A percentile compares a stretch with the other conserved stretches of the same genome.
phyloP scores from a whole-genome alignment of 768 basidiomycete species.

The Amanita rimosa region DNA sequence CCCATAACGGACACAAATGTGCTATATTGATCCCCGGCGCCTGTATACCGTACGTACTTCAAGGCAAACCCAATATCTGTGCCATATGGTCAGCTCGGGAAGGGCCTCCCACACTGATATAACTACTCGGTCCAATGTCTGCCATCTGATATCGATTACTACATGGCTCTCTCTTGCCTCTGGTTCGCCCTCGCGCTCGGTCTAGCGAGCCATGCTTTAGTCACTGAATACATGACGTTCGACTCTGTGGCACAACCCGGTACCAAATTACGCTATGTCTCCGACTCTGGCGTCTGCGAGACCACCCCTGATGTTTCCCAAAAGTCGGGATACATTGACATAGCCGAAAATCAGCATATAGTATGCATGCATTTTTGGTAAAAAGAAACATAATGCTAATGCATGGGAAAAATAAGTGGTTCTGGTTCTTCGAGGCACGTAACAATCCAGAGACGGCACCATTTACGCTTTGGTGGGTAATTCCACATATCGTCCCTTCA shows the following conservation, averaged over 20 bases:
- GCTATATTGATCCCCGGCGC: no score
- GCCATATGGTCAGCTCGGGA: not conserved
- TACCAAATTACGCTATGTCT: conserved; percentile 34
- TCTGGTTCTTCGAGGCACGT: conserved; percentile 66
- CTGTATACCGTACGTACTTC: no score
- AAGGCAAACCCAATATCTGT: no score
- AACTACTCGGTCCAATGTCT: not conserved
- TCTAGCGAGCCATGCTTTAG: not conserved
- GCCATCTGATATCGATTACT: not conserved
- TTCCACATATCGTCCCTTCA: not conserved
- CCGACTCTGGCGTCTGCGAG: conserved; percentile 54
- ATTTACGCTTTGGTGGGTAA: conserved; percentile 47
- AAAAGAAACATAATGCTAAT: not conserved
- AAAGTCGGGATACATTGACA: conserved; percentile 50
- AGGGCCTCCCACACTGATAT: not conserved
- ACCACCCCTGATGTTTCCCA: conserved; percentile 51
- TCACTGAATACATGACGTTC: conserved; percentile 8
- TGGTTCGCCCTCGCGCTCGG: not conserved
- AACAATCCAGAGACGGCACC: conserved; percentile 49
- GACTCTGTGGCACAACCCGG: conserved; percentile 13
- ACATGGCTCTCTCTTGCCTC: not conserved
- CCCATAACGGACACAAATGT: no score
- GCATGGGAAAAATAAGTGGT: conserved; percentile 41
- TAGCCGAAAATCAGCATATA: conserved; percentile 49
- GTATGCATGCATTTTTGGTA: conserved; percentile 16